Percentiles rank a stretch among this genome's conserved stretches.
Evolutionary conservation across 805 yeast genomes (phyloP).

Genomic region (Saccharomyces paradoxus): DNA sequence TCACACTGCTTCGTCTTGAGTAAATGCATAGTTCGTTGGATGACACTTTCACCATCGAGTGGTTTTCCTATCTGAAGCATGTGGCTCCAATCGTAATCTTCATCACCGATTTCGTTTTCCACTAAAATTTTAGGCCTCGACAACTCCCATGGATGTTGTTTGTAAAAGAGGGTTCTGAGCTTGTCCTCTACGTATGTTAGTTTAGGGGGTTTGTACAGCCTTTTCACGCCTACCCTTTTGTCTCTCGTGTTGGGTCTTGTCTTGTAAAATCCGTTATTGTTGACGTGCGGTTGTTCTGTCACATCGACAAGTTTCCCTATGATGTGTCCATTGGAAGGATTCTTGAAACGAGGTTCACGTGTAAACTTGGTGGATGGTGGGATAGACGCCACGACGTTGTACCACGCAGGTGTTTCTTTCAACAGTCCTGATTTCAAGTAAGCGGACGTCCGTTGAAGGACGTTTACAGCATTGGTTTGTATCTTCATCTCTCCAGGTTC

Average conservation of each 20-base stretch:
- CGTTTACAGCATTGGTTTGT: conserved; percentile 65
- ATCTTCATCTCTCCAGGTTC: conserved; percentile 46
- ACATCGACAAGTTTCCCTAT: neutral
- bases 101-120: conserved; percentile 59
- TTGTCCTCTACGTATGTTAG: conserved; percentile 52
- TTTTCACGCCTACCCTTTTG: conserved; percentile 11
- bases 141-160: conserved; percentile 97
- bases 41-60: conserved; percentile 84
- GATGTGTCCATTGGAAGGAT: conserved; percentile 19
- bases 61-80: conserved; percentile 66
- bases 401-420: conserved; percentile 78
- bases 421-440: conserved; percentile 65
- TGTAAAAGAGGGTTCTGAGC: conserved; percentile 71
- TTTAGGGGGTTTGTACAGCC: conserved; percentile 24
- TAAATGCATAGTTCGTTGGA: conserved; percentile 61
- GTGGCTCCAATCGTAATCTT: conserved; percentile 66
- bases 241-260: conserved; percentile 26
- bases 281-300: conserved; percentile 2
- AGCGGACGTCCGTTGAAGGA: conserved; percentile 74
- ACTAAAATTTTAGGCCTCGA: conserved; percentile 80
- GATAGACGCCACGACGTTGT: conserved; percentile 66
- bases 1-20: conserved; percentile 30
- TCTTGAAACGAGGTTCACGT: conserved; percentile 22
- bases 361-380: conserved; percentile 66
- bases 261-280: conserved; percentile 25